Base-by-base conservation (phyloP, 2,329 filamentous ascomycete species). In the Lecanosticta acicola region DNA sequence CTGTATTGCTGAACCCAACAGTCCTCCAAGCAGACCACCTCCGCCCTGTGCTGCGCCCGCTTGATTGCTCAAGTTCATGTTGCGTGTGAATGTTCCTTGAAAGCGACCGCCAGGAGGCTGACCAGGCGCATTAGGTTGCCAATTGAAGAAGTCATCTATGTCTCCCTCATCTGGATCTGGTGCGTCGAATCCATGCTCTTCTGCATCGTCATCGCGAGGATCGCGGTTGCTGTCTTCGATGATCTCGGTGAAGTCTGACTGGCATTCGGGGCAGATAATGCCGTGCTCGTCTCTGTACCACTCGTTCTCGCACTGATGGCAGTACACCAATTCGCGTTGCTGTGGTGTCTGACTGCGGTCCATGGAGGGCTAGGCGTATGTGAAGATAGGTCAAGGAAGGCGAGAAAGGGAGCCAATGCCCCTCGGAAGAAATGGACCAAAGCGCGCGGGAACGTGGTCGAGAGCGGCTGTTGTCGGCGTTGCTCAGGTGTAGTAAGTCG, bases 231-330 rank as follows among this genome's bases (percentile, higher is more conserved):
- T 59, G 11, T 29, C 24, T 55, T 75, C 72, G 39, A 75, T 72
- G 58, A 97, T 88, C 70, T 98, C 90, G 13, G 81, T 87, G 55
- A 87, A 83, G 16, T 94, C 87, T 32, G 81, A 81, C 3, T 75
- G 64, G 64, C 93, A 98, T n/a, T 71, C 67, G 13, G 89, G 88
- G 63, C 93, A 98, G 13, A 70, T 71, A 51, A 94, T 69, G 19
- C 77, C 82, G 54, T 77, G 74, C 53, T 85, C 77, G 49, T 87
- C 79, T 49, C 80, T 74, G 60, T 84, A 87, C 88, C 89, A 97
- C 65, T 95, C 84, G 53, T 85, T 71, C 42, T 77, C 66, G 70
- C 93, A 97, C 49, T 76, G 71, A 68, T 97, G 88, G 68, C 93
- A 98, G 66, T 78, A 94, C 44, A 96, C 83, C 54, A 91, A 79